Base-by-base conservation (phyloP, 1,284 basidiomycete genomes). In the Malassezia caprae region DNA sequence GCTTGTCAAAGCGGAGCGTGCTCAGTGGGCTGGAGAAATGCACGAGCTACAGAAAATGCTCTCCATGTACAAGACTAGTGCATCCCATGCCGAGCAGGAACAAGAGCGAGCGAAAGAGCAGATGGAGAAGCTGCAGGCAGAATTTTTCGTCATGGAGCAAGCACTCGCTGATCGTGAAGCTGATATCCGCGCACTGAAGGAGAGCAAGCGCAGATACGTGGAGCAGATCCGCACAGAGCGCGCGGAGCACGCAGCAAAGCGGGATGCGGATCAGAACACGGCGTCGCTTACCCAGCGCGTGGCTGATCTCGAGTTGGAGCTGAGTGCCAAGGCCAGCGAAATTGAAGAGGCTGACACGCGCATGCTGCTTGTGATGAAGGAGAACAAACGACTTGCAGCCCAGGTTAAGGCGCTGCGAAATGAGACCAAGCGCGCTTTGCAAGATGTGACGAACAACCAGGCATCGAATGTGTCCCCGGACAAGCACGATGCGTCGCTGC, bases 281-380 rank as follows among this genome's bases (percentile, higher is more conserved):
- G 32, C 34, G 3, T 37, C 23, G 13, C 17, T 28, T 11, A 32
- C 47, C 8, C 42, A 50, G 7, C 48, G 62, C 12, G 58, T 68
- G 24, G 45, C 21, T 2, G 57, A 68, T 28, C 51, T 72, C 15
- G 69, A 69, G 48, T 27, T 48, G 11, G 66, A 69, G 32, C 54
- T 72, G 8, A 49, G 39, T 10, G 42, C 56, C 13, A 68, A 68
- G 48, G 68, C 68, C 3, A 58, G 60, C 11, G 69, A 72, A 23
- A 59, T 62, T 48, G 67, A 69, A 45, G 69, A 67, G 12, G 64
- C 65, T 1, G 69, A 71, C 37, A 46, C 46, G n/a, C 65, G 68
- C 49, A 64, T 68, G 23, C 49, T 70, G 1, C 54, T 53, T 2
- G 63, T 61, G 13, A 51, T 68, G 30, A 67, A 67, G 48, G 62